Evolutionary conservation across 1,284 basidiomycete genomes (phyloP).

Genomic region (Tremellales sp.): DNA sequence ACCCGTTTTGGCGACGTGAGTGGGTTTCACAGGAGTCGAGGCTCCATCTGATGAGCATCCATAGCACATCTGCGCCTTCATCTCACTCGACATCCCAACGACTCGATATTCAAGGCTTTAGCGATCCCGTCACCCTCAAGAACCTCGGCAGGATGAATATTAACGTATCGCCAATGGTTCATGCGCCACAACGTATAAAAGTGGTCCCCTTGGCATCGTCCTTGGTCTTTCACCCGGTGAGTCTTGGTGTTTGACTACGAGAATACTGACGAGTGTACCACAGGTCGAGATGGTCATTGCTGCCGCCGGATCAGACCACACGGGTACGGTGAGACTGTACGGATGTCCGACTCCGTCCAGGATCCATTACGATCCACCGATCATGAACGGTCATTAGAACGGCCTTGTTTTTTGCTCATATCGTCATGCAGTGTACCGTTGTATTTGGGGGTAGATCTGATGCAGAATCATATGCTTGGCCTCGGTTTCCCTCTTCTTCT

Average conservation of each 20-base stretch:
- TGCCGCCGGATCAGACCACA: conserved; percentile 44
- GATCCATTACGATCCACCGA: no score
- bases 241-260: conserved; percentile 10
- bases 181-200: conserved; percentile 18
- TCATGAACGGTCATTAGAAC: no score
- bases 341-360: conserved; percentile 33
- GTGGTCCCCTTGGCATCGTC: conserved; percentile 43
- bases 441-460: no score
- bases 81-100: conserved; percentile 35
- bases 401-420: no score
- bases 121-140: conserved; percentile 32
- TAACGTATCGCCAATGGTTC: conserved; percentile 28
- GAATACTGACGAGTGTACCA: neutral
- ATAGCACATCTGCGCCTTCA: conserved; percentile 36
- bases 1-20: conserved; percentile 82
- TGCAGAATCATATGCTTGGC: no score
- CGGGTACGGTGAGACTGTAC: conserved; percentile 45
- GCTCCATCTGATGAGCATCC: neutral
- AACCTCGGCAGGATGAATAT: conserved; percentile 37
- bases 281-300: conserved; percentile 47
- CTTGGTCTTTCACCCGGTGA: conserved; percentile 48
- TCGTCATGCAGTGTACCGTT: no score
- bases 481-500: no score
- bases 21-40: conserved; percentile 18
- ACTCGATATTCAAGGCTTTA: conserved; percentile 46